Base-by-base conservation (phyloP, 306 rosid genomes). In the Acacia confusa region DNA sequence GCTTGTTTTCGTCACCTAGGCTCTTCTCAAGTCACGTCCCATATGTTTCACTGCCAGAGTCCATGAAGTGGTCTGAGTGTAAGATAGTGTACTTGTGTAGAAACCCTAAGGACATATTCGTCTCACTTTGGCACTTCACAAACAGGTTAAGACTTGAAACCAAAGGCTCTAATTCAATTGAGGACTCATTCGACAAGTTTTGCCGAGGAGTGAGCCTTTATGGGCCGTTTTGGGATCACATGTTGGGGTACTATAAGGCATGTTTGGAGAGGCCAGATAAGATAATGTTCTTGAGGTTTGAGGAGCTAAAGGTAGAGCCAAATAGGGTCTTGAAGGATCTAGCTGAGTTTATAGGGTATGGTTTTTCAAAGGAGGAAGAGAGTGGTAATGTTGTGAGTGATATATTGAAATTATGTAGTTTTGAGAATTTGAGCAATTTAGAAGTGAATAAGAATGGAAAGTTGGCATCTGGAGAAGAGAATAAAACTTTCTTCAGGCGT, bases 81-180 rank as follows among this genome's bases (percentile, higher is more conserved):
- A 88, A 84, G 83, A 34, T 86, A 22, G 80, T 88, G 10, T 82
- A 86, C 47, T 36, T 88, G 61, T 82, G 85, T 43, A 82, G 89
- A 36, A 63, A 84, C 61, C 89, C 88, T 1, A 86, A 84, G 78
- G 86, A 88, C 79, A n/a, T 55, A 32, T 82, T 88, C 9, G 72
- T 86, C 40, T 88, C 88, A 1, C 63, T 79, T 0, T 79, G 83
- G 89, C 89, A 88, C 71, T 88, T 88, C 72, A 52, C 78, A 12
- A 79, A 79, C 82, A 43, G 10, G 28, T 14, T 82, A 36, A 85
- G 81, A 48, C 80, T 50, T 4, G 28, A 36, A 11, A 7, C 27
- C 17, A 3, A 4, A 41, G 84, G 74, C 8, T 1, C 12, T 14
- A 76, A 25, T 41, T 63, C 83, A 12, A 44, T 86, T 3, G 83